A percentile compares a stretch with the other conserved stretches of the same genome.
Evolutionary conservation across 257 asterid genomes (phyloP).

Genomic region (Agastache rugosa): DNA sequence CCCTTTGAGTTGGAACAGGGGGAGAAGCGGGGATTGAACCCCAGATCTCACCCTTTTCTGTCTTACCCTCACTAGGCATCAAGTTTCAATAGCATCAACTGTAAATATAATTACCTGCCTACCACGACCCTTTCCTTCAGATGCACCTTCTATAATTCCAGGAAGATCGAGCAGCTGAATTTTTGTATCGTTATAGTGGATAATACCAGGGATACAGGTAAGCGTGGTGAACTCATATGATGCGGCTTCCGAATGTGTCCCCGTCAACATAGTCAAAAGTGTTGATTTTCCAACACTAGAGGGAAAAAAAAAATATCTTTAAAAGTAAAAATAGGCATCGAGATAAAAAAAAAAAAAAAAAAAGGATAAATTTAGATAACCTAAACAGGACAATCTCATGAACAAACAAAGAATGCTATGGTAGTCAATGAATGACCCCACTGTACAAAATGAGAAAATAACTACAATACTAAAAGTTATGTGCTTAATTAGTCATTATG

Average conservation of each 20-base stretch:
- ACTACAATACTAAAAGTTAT: constrained; percentile 28
- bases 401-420: constrained; percentile 27
- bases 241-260: constrained; percentile 99
- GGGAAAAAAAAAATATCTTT: constrained; percentile 16
- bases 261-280: constrained; percentile 93
- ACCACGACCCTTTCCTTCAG: constrained; percentile 99
- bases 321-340: not conserved
- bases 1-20: not conserved
- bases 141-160: constrained; percentile 98
- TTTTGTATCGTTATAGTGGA: constrained; percentile 95
- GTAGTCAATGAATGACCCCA: constrained; percentile 6
- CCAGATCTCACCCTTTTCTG: not conserved
- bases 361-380: not conserved
- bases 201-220: constrained; percentile 97
- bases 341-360: not conserved
- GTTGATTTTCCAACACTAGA: constrained; percentile 97
- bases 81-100: constrained; percentile 20
- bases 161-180: constrained; percentile 99
- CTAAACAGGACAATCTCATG: constrained; percentile 24
- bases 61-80: constrained; percentile 14
- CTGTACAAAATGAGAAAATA: constrained; percentile 29
- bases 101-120: constrained; percentile 69
- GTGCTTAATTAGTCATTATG: constrained; percentile 25
- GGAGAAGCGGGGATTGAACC: not conserved
- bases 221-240: constrained; percentile 98